Evolutionary conservation across 192 early-diverging fungal genomes (phyloP).

Genomic region (Phycomyces blakesleeanus): DNA sequence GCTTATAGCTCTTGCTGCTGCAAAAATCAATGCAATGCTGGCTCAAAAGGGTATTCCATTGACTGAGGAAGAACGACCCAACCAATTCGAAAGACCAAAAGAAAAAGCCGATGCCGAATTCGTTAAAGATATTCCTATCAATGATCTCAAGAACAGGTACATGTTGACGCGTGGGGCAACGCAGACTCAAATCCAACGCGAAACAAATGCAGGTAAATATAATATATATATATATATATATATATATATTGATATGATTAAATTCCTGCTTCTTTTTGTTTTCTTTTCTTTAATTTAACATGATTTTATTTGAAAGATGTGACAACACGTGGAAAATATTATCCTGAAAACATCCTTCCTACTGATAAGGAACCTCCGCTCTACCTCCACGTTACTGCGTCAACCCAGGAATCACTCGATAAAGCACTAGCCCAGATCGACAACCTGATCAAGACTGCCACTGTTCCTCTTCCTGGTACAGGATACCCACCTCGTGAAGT

Average conservation of each 20-base stretch:
- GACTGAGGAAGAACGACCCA: constrained; percentile 14
- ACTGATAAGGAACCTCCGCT: constrained; percentile 77
- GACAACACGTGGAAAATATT: constrained; percentile 81
- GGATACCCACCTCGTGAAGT: constrained; percentile 12
- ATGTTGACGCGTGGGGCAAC: constrained; percentile 72
- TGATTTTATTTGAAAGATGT: too few species aligned
- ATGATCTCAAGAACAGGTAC: constrained; percentile 78
- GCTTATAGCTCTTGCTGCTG: constrained; percentile 41
- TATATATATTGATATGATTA: too few species aligned
- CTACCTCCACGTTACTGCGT: constrained; percentile 72
- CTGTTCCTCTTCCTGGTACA: constrained; percentile 30
- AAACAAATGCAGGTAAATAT: constrained; percentile 64
- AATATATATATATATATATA: too few species aligned
- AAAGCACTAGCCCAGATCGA: constrained; percentile 70
- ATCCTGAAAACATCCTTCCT: constrained; percentile 65
- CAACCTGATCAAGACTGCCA: constrained; percentile 65
- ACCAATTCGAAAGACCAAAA: constrained; percentile 1
- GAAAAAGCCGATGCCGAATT: constrained; percentile 43
- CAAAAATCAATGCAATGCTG: constrained; percentile 52
- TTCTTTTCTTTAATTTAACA: too few species aligned
- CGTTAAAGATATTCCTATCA: constrained; percentile 69
- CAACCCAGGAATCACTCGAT: constrained; percentile 62
- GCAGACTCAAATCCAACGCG: constrained; percentile 70
- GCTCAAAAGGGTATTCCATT: constrained; percentile 48
- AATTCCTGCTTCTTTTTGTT: too few species aligned